These are phyloP conservation scores for Mrakia gelida DNA, from an alignment of 768 basidiomycete species.

Conservation along the genomic window DNA sequence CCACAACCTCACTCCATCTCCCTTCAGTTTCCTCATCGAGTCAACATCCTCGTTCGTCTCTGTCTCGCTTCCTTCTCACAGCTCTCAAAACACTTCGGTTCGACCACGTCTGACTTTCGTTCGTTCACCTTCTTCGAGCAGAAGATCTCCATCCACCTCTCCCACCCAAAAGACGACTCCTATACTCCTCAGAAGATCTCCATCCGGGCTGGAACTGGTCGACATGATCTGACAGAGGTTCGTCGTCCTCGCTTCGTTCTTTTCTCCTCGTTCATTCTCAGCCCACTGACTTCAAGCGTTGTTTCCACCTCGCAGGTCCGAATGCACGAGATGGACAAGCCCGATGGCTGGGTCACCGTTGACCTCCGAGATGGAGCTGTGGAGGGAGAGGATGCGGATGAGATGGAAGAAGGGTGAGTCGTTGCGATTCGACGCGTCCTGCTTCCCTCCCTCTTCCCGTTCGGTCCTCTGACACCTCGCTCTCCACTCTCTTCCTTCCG, in stretches of 20 bases:
- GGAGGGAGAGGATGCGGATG: conserved; percentile 55
- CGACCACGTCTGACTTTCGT: not conserved
- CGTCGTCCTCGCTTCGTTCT: conserved; percentile 42
- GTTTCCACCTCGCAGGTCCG: conserved; percentile 38
- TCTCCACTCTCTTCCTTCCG: not conserved
- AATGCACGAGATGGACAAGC: conserved; percentile 75
- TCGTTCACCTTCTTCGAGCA: conserved; percentile 40
- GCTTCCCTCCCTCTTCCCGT: not conserved
- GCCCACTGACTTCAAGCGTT: not conserved
- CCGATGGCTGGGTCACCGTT: conserved; percentile 89
- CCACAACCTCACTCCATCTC: conserved; percentile 97
- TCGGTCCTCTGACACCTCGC: not conserved
- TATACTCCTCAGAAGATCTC: conserved; percentile 91
- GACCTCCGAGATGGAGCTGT: conserved; percentile 58
- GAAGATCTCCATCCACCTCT: conserved; percentile 80
- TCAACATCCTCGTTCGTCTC: conserved; percentile 71
- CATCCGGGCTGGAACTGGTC: conserved; percentile 85
- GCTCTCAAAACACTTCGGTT: not conserved
- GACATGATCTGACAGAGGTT: conserved; percentile 88
- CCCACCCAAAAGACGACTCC: conserved; percentile 72
- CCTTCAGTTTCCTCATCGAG: conserved; percentile 83
- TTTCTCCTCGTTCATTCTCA: not conserved
- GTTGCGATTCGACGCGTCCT: not conserved
- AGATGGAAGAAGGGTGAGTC: conserved; percentile 73
- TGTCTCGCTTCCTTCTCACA: not conserved